Conservation (phyloP, 306 rosid species). For the Quercus engelmannii region DNA sequence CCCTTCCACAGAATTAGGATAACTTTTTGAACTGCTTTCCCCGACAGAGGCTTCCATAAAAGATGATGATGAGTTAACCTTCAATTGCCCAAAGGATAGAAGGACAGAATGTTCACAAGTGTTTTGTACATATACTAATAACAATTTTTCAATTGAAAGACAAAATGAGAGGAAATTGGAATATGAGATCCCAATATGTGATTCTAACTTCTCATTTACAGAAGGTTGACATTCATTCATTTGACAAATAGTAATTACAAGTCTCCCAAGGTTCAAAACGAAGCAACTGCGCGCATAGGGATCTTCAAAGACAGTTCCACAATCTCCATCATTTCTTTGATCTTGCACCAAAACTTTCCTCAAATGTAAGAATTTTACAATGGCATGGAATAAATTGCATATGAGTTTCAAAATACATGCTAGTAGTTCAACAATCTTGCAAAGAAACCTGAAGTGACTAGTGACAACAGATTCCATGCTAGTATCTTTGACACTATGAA, state of each 20-base stretch:
- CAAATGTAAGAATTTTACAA: slow-evolving; percentile 27
- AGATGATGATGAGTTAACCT: slow-evolving; percentile 47
- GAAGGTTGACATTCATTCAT: slow-evolving; percentile 46
- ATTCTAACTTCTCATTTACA: slow-evolving; percentile 42
- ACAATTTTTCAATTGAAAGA: slow-evolving; percentile 45
- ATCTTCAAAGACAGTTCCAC: slow-evolving; percentile 34
- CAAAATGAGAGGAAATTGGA: slow-evolving; percentile 39
- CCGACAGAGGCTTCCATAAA: slow-evolving; percentile 21
- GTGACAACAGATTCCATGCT: slow-evolving; percentile 15
- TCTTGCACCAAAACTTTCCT: slow-evolving; percentile 28
- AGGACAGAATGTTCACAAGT: slow-evolving; percentile 59
- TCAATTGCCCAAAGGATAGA: slow-evolving; percentile 70
- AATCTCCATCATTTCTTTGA: slow-evolving; percentile 32
- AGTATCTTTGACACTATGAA: slow-evolving; percentile 23
- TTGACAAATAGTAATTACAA: slow-evolving; percentile 45
- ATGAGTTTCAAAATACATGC: slow-evolving; percentile 44
- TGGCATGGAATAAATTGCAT: slow-evolving; percentile 23
- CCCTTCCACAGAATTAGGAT: slow-evolving; percentile 34
- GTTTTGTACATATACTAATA: slow-evolving; percentile 41
- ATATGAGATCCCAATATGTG: slow-evolving; percentile 48
- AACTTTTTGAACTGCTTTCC: slow-evolving; percentile 26
- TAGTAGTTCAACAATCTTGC: slow-evolving; percentile 30
- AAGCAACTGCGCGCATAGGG: slow-evolving; percentile 40
- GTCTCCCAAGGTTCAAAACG: slow-evolving; percentile 58
- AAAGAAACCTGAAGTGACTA: slow-evolving; percentile 28